A percentile compares a stretch with the other conserved stretches of the same genome.
These are phyloP conservation scores for Beauveria sp. DNA, from an alignment of 2,329 filamentous ascomycete genomes.

Conservation along the genomic window DNA sequence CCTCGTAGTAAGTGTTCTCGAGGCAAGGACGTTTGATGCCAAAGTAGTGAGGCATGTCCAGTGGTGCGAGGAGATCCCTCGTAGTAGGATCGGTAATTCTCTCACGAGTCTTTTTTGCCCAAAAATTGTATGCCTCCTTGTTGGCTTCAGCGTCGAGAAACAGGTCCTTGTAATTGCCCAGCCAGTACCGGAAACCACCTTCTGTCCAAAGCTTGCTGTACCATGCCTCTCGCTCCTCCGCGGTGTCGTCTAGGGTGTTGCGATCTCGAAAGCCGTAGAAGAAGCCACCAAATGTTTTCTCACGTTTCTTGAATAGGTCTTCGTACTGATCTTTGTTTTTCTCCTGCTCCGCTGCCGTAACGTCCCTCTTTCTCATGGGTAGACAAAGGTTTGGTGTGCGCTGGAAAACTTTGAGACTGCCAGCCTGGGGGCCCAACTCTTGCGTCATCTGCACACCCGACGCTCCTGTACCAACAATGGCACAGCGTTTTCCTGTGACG, in stretches of 20 bases:
- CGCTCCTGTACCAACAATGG: slow-evolving; percentile 51
- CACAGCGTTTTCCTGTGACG: slow-evolving; percentile 47
- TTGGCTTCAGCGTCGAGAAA: slow-evolving; percentile 35
- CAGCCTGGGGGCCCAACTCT: slow-evolving; percentile 42
- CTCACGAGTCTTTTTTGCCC: slow-evolving; percentile 34
- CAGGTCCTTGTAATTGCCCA: slow-evolving; percentile 27
- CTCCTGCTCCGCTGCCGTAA: background rate
- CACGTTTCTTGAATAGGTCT: background rate
- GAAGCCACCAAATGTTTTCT: background rate
- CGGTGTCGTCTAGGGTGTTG: slow-evolving; percentile 14
- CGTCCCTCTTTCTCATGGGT: slow-evolving; percentile 44
- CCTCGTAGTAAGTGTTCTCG: slow-evolving; percentile 43
- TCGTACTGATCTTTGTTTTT: background rate
- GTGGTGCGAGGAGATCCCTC: slow-evolving; percentile 38
- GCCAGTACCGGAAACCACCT: slow-evolving; percentile 33
- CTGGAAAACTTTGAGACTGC: slow-evolving; percentile 47
- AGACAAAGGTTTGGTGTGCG: slow-evolving; percentile 54
- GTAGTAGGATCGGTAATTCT: slow-evolving; percentile 38
- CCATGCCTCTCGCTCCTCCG: slow-evolving; percentile 33
- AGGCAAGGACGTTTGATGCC: slow-evolving; percentile 38
- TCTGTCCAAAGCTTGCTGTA: slow-evolving; percentile 34
- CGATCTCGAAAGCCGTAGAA: background rate
- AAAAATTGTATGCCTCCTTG: slow-evolving; percentile 39
- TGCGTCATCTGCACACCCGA: slow-evolving; percentile 53
- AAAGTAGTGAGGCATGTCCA: slow-evolving; percentile 36